Percentiles rank a stretch among this genome's conserved stretches.
phyloP scores from a whole-genome alignment of 257 asterid genomes.

The Primulina eburnea region DNA sequence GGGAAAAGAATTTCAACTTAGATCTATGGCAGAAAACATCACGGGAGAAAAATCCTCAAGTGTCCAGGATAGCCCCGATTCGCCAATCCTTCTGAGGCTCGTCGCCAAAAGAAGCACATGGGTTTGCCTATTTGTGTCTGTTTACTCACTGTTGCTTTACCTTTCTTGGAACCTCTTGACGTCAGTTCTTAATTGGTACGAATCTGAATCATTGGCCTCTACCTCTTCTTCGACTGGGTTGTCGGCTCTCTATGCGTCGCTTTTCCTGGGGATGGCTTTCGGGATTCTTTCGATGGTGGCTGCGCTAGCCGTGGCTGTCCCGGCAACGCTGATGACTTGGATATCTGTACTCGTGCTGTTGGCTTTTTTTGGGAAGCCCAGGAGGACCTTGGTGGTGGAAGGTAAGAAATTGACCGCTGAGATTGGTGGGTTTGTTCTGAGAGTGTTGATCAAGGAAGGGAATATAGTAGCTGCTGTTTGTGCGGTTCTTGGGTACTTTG shows the following conservation, averaged over 20 bases:
- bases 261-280: slow-evolving; percentile 58
- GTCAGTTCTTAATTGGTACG: slow-evolving; percentile 62
- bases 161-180: slow-evolving; percentile 78
- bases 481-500: slow-evolving; percentile 77
- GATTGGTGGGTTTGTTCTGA: slow-evolving; percentile 60
- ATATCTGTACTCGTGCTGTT: slow-evolving; percentile 71
- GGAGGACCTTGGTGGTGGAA: slow-evolving; percentile 60
- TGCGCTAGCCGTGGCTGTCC: slow-evolving; percentile 81
- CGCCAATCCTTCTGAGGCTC: slow-evolving; percentile 38
- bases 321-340: slow-evolving; percentile 91
- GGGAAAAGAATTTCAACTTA: too few species aligned
- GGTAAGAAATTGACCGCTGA: slow-evolving; percentile 85
- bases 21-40: not conserved
- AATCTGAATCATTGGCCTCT: slow-evolving; percentile 28
- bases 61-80: not conserved
- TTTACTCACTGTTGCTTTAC: slow-evolving; percentile 59
- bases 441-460: slow-evolving; percentile 79
- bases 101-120: slow-evolving; percentile 80
- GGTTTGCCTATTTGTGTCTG: slow-evolving; percentile 65
- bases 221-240: slow-evolving; percentile 33
- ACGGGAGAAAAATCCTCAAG: too few species aligned
- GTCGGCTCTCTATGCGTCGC: slow-evolving; percentile 72
- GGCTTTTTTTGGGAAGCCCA: slow-evolving; percentile 77
- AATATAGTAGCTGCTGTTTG: slow-evolving; percentile 80
- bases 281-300: slow-evolving; percentile 82